Evolutionary conservation across 2,329 filamentous ascomycete species (phyloP).

Genomic region (Colletotrichum melonis): DNA sequence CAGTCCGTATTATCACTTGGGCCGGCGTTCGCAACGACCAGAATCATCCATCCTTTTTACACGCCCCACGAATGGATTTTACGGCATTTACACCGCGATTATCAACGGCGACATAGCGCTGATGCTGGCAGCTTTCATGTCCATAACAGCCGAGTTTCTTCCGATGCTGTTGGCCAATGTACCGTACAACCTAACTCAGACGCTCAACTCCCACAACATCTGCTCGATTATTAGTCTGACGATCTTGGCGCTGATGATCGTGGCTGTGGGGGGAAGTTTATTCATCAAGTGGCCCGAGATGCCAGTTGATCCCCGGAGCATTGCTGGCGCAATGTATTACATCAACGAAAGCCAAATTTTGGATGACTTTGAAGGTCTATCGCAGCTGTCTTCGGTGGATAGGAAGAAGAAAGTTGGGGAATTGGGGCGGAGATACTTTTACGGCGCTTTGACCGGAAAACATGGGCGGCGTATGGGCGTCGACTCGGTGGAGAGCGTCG

Average conservation of each 20-base stretch:
- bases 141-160: conserved; percentile 61
- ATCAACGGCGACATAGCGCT: conserved; percentile 51
- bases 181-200: conserved; percentile 57
- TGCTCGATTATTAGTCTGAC: conserved; percentile 53
- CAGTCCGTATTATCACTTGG: conserved; percentile 56
- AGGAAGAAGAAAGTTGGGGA: conserved; percentile 27
- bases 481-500: conserved; percentile 22
- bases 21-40: conserved; percentile 46
- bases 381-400: conserved; percentile 12
- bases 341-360: conserved; percentile 40
- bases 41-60: conserved; percentile 53
- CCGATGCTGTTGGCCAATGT: conserved; percentile 61
- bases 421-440: conserved; percentile 35
- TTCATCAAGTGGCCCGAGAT: conserved; percentile 56
- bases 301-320: conserved; percentile 58
- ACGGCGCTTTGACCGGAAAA: conserved; percentile 40
- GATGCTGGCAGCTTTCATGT: conserved; percentile 51
- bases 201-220: conserved; percentile 49
- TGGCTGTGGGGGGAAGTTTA: conserved; percentile 52
- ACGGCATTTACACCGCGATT: conserved; percentile 53
- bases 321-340: conserved; percentile 59
- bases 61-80: conserved; percentile 57
- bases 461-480: conserved; percentile 25
- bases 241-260: conserved; percentile 55
- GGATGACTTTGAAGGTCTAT: conserved; percentile 34